Percentiles rank a stretch among this genome's conserved stretches.
Conservation (phyloP, 805 yeast species). For the Saccharomycopsis sp. region DNA sequence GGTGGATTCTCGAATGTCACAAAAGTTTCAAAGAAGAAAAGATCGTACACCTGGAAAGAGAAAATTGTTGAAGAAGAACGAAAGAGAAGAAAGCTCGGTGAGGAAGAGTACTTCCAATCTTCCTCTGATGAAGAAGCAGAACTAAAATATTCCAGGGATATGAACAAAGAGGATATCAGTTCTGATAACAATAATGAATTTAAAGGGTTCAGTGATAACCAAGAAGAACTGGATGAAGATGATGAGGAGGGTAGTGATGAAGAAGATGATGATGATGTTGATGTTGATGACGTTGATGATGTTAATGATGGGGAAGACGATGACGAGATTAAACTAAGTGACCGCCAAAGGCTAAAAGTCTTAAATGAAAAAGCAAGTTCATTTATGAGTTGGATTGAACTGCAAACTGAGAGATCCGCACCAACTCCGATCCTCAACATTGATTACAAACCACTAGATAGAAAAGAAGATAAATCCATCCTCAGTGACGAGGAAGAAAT, state of each 20-base stretch:
- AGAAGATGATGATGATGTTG: slow-evolving; percentile 30
- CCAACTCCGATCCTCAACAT: slow-evolving; percentile 42
- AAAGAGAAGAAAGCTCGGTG: slow-evolving; percentile 42
- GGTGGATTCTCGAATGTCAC: slow-evolving; percentile 60
- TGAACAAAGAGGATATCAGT: slow-evolving; percentile 23
- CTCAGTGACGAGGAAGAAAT: slow-evolving; percentile 60
- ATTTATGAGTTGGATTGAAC: slow-evolving; percentile 87
- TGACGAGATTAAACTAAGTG: slow-evolving; percentile 26
- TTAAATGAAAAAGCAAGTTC: slow-evolving; percentile 43
- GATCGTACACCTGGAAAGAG: slow-evolving; percentile 71
- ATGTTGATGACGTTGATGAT: slow-evolving; percentile 28
- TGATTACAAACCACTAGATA: slow-evolving; percentile 47
- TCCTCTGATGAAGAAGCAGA: slow-evolving; percentile 28
- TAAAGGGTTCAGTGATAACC: slow-evolving; percentile 12
- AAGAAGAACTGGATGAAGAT: slow-evolving; percentile 2
- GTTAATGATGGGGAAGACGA: slow-evolving; percentile 29
- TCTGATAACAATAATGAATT: slow-evolving; percentile 16
- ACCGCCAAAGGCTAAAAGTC: slow-evolving; percentile 36
- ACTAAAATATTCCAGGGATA: slow-evolving; percentile 27
- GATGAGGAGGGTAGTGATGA: slow-evolving; percentile 13
- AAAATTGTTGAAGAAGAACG: slow-evolving; percentile 41
- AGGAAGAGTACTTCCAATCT: slow-evolving; percentile 52
- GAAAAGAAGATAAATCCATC: slow-evolving; percentile 67
- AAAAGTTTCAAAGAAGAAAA: slow-evolving; percentile 41
- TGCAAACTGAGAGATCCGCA: slow-evolving; percentile 52